Evolutionary conservation across 345 rosid genomes (phyloP), one percentile per base, ranked within the genome.

Genomic region (Hibiscus mutabilis): DNA sequence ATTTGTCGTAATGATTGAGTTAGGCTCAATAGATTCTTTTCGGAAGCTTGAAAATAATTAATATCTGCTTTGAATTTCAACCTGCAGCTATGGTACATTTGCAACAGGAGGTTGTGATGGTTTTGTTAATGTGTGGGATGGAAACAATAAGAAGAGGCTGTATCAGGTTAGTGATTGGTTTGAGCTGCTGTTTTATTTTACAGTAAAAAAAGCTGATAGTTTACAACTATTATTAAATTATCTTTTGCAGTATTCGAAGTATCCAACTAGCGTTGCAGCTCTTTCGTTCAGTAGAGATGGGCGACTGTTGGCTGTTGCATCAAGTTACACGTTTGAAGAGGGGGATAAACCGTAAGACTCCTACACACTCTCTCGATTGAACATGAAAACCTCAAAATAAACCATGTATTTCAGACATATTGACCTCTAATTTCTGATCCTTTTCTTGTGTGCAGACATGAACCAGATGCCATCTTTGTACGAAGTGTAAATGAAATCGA

Each of bases 51-150:
- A 5, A 1, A 42, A 42, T 42, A 42, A 42, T 42, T 42, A 42
- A 42, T 42, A 42, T 10, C 46, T 75, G 71, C 74, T 47, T 47
- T 69, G 53, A 69, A n/a, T 33, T 63, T 74, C 29, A 44, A 65
- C 57, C 18, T 77, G 82, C 86, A 95, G 98, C 33, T 95, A 95
- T 81, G 99, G 99, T 57, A 95, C 99, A 56, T 95, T 95, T 87
- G 99, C 94, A 47, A 92, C 98, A 5, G 99, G 99, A 74, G 98
- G 99, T 9, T 90, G 98, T 79, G 98, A 95, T 79, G 99, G 99
- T 78, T 95, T 87, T 57, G 96, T 92, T 35, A 92, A 95, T 44
- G 92, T 92, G 0, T 95, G 97, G 99, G 99, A 95, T 71, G 98
- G 99, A 27, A 90, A 90, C 88, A 92, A 95, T 85, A 95, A 95